Conservation (phyloP, 495 filamentous ascomycete species). For the Acidomyces sp. region DNA sequence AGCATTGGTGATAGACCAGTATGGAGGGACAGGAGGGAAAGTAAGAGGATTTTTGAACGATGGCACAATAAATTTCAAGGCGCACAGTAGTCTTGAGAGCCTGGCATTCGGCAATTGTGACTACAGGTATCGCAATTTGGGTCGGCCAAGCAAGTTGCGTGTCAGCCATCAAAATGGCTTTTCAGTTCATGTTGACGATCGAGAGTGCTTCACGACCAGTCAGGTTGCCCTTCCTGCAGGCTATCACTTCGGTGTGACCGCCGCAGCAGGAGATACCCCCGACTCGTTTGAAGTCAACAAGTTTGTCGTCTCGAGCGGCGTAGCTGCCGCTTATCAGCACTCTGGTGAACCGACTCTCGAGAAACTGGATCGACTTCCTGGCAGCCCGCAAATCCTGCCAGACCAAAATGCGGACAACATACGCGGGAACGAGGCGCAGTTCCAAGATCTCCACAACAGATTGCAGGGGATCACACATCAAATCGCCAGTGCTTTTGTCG, state of each 20-base stretch:
- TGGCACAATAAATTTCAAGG: conserved; percentile 66
- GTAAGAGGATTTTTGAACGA: conserved; percentile 91
- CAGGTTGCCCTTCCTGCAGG: conserved; percentile 65
- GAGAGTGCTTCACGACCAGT: conserved; percentile 69
- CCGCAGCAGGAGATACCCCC: conserved; percentile 75
- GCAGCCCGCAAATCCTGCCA: conserved; percentile 9
- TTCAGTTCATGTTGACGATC: conserved; percentile 68
- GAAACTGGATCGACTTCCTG: conserved; percentile 22
- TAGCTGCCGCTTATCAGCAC: conserved; percentile 7
- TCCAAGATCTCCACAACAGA: conserved; percentile 68
- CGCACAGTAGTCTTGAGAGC: conserved; percentile 63
- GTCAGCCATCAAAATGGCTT: conserved; percentile 54
- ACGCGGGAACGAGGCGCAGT: conserved; percentile 46
- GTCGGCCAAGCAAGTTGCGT: conserved; percentile 63
- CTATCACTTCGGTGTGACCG: conserved; percentile 78
- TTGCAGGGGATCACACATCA: conserved; percentile 64
- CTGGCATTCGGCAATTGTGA: conserved; percentile 90
- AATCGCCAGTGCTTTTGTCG: conserved; percentile 52
- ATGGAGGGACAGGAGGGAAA: conserved; percentile 58
- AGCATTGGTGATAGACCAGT: conserved; percentile 73
- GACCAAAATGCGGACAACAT: conserved; percentile 15
- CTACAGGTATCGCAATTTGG: conserved; percentile 82
- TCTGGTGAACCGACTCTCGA: conserved; percentile 9
- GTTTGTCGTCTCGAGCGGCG: conserved; percentile 43
- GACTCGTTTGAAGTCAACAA: conserved; percentile 94